phyloP scores from a whole-genome alignment of 495 filamentous ascomycete genomes.

The Penicillium goetzii region DNA sequence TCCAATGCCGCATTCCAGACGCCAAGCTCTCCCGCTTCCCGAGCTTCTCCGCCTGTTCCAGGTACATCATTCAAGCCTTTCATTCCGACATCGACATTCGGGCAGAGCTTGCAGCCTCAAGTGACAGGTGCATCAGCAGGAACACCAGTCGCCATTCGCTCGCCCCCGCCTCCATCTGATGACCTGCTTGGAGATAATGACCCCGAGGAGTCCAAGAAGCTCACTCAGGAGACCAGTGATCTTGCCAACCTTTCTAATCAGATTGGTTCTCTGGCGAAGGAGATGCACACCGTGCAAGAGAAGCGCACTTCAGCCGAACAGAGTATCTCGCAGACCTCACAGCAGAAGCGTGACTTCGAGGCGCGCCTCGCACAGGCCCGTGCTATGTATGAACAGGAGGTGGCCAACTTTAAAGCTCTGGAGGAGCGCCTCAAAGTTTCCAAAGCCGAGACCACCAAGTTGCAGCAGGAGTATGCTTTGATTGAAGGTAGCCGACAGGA shows the following conservation, averaged over 20 bases:
- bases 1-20: constrained; percentile 53
- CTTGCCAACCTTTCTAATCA: constrained; percentile 97
- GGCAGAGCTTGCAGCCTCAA: constrained; percentile 77
- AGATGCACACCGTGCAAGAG: constrained; percentile 88
- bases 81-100: constrained; percentile 86
- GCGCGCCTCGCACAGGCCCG: constrained; percentile 80
- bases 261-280: constrained; percentile 82
- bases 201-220: constrained; percentile 82
- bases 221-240: constrained; percentile 87
- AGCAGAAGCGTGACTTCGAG: constrained; percentile 92
- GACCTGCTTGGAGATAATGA: constrained; percentile 95
- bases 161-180: constrained; percentile 65
- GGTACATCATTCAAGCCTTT: constrained; percentile 81
- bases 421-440: constrained; percentile 79
- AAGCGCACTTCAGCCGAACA: constrained; percentile 78
- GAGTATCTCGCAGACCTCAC: constrained; percentile 73
- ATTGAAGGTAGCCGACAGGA: constrained; percentile 83
- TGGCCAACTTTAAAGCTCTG: constrained; percentile 78
- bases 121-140: constrained; percentile 70
- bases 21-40: constrained; percentile 44
- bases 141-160: constrained; percentile 46
- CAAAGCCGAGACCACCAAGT: constrained; percentile 77
- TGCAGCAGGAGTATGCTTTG: constrained; percentile 79
- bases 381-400: constrained; percentile 88
- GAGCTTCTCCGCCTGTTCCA: constrained; percentile 42